Conservation (phyloP, 345 rosid genomes). For the Citropsis articulata region DNA sequence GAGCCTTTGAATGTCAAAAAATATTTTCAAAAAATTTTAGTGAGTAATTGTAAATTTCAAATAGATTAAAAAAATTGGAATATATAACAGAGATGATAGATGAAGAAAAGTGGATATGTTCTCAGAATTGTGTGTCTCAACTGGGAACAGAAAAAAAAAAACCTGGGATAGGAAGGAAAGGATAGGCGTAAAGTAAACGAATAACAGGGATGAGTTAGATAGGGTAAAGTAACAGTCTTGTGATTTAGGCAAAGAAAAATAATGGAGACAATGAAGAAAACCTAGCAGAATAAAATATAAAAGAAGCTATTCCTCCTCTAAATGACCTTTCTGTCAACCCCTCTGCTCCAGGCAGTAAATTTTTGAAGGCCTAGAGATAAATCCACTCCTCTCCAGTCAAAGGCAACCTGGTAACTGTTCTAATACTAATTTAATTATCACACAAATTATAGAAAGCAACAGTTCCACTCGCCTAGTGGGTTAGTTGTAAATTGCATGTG, state of each 20-base stretch:
- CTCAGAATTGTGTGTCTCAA: no score
- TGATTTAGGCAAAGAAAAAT: neutral
- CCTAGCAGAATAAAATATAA: neutral
- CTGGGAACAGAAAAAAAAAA: neutral
- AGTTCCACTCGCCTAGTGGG: rapidly evolving
- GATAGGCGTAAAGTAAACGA: neutral
- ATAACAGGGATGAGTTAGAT: neutral
- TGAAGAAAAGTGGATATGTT: neutral
- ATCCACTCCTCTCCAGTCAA: neutral
- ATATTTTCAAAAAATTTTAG: neutral
- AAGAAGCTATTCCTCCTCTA: neutral
- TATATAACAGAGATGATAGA: neutral
- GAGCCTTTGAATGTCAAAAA: neutral
- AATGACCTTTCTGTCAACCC: neutral
- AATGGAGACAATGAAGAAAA: neutral
- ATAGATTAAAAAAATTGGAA: neutral
- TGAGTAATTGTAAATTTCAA: neutral
- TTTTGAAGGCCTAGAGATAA: neutral
- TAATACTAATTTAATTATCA: neutral
- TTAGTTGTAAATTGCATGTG: neutral
- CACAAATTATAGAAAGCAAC: neutral
- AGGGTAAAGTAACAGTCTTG: neutral
- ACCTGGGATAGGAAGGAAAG: neutral
- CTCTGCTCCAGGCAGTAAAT: neutral
- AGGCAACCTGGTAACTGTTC: neutral